Evolutionary conservation across 2,329 filamentous ascomycete genomes (phyloP).

Genomic region (Diaporthe ilicicola): DNA sequence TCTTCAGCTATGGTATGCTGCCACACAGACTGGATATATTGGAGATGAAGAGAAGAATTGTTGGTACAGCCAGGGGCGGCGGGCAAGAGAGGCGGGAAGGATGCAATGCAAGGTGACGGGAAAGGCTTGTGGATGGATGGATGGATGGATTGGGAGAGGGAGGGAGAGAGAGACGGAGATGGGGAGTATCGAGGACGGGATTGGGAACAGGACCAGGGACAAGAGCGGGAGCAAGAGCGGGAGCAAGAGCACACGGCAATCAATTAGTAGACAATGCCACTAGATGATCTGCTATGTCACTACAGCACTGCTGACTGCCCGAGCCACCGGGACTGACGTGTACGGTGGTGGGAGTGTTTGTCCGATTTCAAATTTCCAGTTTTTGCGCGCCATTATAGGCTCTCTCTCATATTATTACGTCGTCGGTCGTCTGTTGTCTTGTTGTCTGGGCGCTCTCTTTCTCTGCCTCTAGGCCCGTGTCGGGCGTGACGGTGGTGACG

Average conservation of each 20-base stretch:
- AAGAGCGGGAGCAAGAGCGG: neutral
- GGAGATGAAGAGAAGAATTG: neutral
- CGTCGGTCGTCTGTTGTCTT: neutral
- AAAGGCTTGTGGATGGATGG: no score
- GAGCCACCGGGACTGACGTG: conserved; percentile 22
- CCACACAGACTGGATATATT: no score
- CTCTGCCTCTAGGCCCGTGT: neutral
- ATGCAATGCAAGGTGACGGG: no score
- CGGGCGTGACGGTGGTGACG: neutral
- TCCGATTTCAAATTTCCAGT: conserved; percentile 10
- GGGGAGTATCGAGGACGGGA: neutral
- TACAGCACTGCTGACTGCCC: neutral
- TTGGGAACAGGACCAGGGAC: no score
- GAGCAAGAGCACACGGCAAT: neutral
- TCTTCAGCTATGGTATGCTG: neutral
- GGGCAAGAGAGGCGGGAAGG: neutral
- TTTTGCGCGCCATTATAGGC: neutral
- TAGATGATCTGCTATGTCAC: neutral
- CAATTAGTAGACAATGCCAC: neutral
- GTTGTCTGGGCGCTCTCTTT: neutral
- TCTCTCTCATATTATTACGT: conserved; percentile 9
- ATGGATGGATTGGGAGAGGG: neutral
- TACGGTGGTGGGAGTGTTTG: neutral
- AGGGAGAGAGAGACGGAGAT: neutral
- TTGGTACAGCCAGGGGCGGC: neutral